Evolutionary conservation across 129 eudicot genomes (phyloP), one percentile per base, ranked within the genome.

Genomic region (Kitagawia praeruptora): DNA sequence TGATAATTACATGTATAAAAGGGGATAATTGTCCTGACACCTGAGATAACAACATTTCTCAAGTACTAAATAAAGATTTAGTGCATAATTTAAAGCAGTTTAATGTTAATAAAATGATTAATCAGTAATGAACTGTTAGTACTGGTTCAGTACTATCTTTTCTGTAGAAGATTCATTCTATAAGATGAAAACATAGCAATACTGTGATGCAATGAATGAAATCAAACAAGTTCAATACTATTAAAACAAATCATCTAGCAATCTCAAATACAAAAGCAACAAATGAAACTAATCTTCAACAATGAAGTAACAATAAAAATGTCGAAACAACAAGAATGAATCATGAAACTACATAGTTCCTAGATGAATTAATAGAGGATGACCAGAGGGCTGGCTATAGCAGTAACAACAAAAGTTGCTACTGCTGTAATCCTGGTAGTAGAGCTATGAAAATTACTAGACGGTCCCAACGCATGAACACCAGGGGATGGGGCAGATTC

Each of bases 401-500:
- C 75, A 70, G 75, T 3, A 0, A 19, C 42, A 19, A 39, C 25
- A 70, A 7, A 70, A 70, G 75, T 5, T 70, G 44, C 45, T 3
- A 38, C 5, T 37, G 48, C 75, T 13, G 47, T 15, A 38, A 70
- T 18, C 42, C 75, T 34, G 75, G 75, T 70, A 8, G 47, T 38
- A 70, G 75, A 70, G 75, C 46, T 70, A 3, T 34, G n/a, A 19
- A 39, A 18, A 18, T 5, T 4, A 15, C 73, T 15, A 10, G 75
- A 70, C 5, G 75, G 75, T 1, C 75, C 75, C 4, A 5, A 37
- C 2, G 14, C 46, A 34, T 15, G 6, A 15, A 2, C 25, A 5
- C 47, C 47, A 37, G 75, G 75, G 48, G 75, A 18, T 39, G 75
- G 75, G 6, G 85, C 85, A n/a, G 73, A 45, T 63, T 56, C 75